Percentiles rank a stretch among this genome's conserved stretches.
phyloP scores from a whole-genome alignment of 2,329 filamentous ascomycete species.

The Thielaviopsis euricoi region DNA sequence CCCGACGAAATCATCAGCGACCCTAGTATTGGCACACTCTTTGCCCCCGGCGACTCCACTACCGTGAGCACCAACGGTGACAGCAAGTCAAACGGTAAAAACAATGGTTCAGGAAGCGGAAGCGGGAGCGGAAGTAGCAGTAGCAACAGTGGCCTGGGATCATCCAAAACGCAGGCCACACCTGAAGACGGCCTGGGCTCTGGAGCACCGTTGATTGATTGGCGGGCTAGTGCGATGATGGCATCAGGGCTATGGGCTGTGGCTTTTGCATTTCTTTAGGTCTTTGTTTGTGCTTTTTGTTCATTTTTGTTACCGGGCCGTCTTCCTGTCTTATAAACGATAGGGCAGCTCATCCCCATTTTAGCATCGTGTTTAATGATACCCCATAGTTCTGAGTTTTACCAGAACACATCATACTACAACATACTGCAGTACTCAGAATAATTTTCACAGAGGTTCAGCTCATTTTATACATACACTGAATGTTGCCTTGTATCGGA shows the following conservation, averaged over 20 bases:
- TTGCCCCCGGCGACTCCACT: constrained; percentile 34
- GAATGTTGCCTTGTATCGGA: not conserved
- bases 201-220: constrained; percentile 17
- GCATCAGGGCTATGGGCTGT: not conserved
- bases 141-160: constrained; percentile 15
- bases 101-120: constrained; percentile 3
- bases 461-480: not conserved
- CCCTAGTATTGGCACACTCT: constrained; percentile 26
- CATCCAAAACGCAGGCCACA: constrained; percentile 17
- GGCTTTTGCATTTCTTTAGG: constrained; percentile 2
- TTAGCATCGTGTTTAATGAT: not conserved
- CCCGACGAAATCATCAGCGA: constrained; percentile 25
- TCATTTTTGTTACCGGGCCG: not conserved
- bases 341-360: not conserved
- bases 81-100: not conserved
- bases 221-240: constrained; percentile 14
- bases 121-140: constrained; percentile 17
- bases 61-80: constrained; percentile 17
- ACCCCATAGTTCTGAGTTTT: not conserved
- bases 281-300: not conserved
- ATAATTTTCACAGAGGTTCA: not conserved
- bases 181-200: constrained; percentile 20
- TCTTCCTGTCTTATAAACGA: not conserved
- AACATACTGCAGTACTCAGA: not conserved
- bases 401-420: not conserved